Percentiles rank a stretch among this genome's conserved stretches.
Conservation (phyloP, 176 grass and related monocot species). For the Puya raimondii region DNA sequence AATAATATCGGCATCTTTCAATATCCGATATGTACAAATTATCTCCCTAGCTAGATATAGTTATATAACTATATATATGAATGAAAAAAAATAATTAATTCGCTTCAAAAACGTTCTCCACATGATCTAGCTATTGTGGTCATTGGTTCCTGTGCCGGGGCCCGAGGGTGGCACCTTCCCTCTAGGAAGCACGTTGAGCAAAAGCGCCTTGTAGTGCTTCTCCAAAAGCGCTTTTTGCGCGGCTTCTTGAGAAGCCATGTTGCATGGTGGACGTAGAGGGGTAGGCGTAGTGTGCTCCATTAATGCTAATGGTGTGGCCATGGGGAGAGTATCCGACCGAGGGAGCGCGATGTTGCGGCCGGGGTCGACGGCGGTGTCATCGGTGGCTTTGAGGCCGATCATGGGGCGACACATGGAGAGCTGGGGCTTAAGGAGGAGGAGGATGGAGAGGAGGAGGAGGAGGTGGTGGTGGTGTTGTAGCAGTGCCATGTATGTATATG, state of each 20-base stretch:
- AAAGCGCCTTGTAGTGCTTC: background rate
- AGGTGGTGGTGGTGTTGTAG: background rate
- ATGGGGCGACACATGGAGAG: background rate
- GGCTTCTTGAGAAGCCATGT: background rate
- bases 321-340: background rate
- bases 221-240: background rate
- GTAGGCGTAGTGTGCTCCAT: background rate
- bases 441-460: background rate
- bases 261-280: background rate
- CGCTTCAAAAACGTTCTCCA: no score
- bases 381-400: background rate
- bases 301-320: background rate
- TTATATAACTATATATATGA: no score
- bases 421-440: background rate
- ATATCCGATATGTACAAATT: no score
- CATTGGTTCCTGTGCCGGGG: slow-evolving; percentile 50
- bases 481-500: background rate
- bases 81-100: no score
- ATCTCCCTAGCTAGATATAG: no score
- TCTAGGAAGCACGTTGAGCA: slow-evolving; percentile 39
- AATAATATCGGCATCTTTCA: no score
- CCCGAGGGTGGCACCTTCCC: slow-evolving; percentile 25
- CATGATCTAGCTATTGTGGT: slow-evolving; percentile 12
- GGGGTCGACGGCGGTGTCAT: background rate
- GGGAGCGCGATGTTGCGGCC: background rate